Percentiles rank a stretch among this genome's conserved stretches.
These are phyloP conservation scores for Wickerhamomyces sp. DNA, from an alignment of 1,139 yeast species.

Conservation along the genomic window DNA sequence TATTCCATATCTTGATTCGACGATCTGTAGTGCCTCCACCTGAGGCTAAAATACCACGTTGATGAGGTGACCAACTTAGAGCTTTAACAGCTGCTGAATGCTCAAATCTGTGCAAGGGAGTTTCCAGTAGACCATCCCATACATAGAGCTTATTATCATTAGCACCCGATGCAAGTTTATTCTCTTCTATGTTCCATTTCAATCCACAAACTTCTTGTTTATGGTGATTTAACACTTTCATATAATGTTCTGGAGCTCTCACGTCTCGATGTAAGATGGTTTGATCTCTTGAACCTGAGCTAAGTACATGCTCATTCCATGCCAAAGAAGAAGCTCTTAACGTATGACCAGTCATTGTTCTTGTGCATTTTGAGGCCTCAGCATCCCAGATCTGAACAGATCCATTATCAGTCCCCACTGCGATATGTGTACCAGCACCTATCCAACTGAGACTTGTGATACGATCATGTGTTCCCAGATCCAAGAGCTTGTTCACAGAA, in stretches of 20 bases:
- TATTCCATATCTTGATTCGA: conserved; percentile 88
- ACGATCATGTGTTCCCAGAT: conserved; percentile 53
- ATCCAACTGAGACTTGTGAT: conserved; percentile 92
- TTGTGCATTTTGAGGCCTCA: conserved; percentile 70
- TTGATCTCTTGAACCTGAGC: conserved; percentile 86
- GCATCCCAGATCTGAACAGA: conserved; percentile 96
- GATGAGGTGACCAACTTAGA: conserved; percentile 96
- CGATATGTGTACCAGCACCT: conserved; percentile 88
- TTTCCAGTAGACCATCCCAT: conserved; percentile 77
- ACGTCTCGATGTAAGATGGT: conserved; percentile 88
- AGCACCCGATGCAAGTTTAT: conserved; percentile 87
- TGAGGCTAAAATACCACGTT: conserved; percentile 84
- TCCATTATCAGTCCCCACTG: conserved; percentile 86
- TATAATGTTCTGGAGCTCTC: conserved; percentile 76
- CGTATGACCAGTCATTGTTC: conserved; percentile 91
- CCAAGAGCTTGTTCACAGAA: conserved; percentile 76
- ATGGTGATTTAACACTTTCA: conserved; percentile 68
- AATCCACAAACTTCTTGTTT: conserved; percentile 96
- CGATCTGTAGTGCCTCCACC: conserved; percentile 99
- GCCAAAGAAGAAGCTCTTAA: conserved; percentile 83
- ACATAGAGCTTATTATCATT: conserved; percentile 82
- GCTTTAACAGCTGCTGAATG: conserved; percentile 97
- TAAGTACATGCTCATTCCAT: conserved; percentile 88
- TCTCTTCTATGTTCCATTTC: conserved; percentile 87
- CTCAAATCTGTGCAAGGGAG: conserved; percentile 74